Evolutionary conservation across 257 asterid genomes (phyloP).

Genomic region (Cinchona pubescens): DNA sequence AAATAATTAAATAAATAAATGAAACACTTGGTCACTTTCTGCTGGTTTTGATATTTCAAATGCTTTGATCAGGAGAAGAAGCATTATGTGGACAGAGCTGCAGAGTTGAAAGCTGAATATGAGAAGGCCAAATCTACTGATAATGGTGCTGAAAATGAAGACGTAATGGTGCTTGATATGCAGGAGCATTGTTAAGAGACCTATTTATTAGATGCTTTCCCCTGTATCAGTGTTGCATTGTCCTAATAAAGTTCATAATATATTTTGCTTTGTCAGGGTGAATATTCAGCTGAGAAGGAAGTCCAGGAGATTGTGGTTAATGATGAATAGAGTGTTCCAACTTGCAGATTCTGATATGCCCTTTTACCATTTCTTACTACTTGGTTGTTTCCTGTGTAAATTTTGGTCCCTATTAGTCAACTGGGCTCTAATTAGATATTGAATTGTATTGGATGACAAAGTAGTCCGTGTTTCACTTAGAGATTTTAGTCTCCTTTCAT

Average conservation of each 20-base stretch:
- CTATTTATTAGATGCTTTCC: neutral
- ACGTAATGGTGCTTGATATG: slow-evolving; percentile 25
- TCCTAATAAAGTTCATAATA: too few relatives aligned
- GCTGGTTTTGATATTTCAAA: neutral
- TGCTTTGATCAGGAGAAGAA: slow-evolving; percentile 51
- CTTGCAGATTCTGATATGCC: neutral
- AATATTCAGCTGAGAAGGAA: slow-evolving; percentile 20
- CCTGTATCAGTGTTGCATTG: neutral
- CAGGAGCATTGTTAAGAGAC: neutral
- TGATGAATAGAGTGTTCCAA: slow-evolving; percentile 32
- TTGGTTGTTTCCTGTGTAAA: slow-evolving; percentile 38
- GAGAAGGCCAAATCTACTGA: slow-evolving; percentile 34
- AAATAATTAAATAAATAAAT: too few relatives aligned
- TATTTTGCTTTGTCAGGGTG: slow-evolving; percentile 29
- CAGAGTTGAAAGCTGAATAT: slow-evolving; percentile 73
- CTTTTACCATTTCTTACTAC: slow-evolving; percentile 10
- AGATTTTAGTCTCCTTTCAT: too few relatives aligned
- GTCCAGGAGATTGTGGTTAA: slow-evolving; percentile 31
- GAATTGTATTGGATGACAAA: neutral
- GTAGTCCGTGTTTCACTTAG: neutral
- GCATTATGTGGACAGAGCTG: slow-evolving; percentile 59
- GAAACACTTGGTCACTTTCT: neutral
- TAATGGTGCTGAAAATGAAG: slow-evolving; percentile 32
- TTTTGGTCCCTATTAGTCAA: slow-evolving; percentile 18
- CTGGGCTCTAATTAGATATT: neutral